These are phyloP conservation scores for Rhynchosporium graminicola DNA, from an alignment of 2,329 filamentous ascomycete species.

Conservation along the genomic window DNA sequence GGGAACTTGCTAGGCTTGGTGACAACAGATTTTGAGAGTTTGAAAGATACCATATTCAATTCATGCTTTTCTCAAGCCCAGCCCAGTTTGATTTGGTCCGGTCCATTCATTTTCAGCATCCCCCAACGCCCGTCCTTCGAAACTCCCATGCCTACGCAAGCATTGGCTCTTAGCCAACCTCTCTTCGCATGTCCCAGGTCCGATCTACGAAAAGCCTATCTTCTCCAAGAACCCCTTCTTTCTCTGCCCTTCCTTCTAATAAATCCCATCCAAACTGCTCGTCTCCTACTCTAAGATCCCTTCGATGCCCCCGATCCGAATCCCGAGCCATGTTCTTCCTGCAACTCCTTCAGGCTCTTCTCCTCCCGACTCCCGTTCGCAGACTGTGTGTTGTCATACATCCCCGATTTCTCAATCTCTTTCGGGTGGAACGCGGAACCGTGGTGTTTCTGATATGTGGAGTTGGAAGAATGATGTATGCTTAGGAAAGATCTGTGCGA, in stretches of 20 bases:
- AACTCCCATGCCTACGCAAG: slow-evolving; percentile 5
- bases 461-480: slow-evolving; percentile 11
- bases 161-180: not conserved
- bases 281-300: slow-evolving; percentile 6
- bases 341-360: slow-evolving; percentile 12
- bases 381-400: slow-evolving; percentile 34
- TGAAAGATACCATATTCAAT: slow-evolving; percentile 3
- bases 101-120: not conserved
- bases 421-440: slow-evolving; percentile 10
- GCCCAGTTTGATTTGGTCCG: no score
- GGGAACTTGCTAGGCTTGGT: not conserved
- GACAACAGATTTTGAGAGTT: not conserved
- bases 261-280: not conserved
- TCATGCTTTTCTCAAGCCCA: slow-evolving; percentile 1
- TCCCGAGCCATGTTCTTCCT: slow-evolving; percentile 13
- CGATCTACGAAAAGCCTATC: slow-evolving; percentile 18
- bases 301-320: slow-evolving; percentile 10
- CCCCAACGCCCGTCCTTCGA: not conserved
- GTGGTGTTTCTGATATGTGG: slow-evolving; percentile 21
- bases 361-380: slow-evolving; percentile 29
- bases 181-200: not conserved
- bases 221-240: slow-evolving; percentile 31
- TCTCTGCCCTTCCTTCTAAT: slow-evolving; percentile 22
- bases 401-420: slow-evolving; percentile 15
- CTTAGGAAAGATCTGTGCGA: slow-evolving; percentile 28